A percentile compares a stretch with the other conserved stretches of the same genome.
These are phyloP conservation scores for Haematococcus lacustris DNA, from an alignment of 139 green algal genomes.

Conservation along the genomic window DNA sequence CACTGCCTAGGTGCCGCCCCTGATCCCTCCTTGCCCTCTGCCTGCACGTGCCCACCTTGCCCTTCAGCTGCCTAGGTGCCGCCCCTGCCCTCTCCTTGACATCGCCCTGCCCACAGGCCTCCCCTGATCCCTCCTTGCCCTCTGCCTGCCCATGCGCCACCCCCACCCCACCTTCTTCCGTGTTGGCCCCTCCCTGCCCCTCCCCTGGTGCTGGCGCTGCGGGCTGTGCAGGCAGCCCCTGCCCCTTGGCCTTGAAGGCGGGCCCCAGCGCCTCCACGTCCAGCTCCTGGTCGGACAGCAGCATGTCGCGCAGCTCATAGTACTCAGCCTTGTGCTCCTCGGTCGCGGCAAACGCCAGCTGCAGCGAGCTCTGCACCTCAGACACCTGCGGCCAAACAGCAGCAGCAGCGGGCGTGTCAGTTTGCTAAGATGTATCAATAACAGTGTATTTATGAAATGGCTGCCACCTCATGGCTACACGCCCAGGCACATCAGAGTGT, in stretches of 20 bases:
- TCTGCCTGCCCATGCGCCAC: too few relatives aligned
- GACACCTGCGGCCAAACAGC: conserved; percentile 13
- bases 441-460: too few relatives aligned
- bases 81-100: too few relatives aligned
- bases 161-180: too few relatives aligned
- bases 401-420: neutral
- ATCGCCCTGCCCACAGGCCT: too few relatives aligned
- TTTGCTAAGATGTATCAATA: too few relatives aligned
- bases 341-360: conserved; percentile 44
- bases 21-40: too few relatives aligned
- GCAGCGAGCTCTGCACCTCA: conserved; percentile 35
- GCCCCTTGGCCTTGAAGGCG: conserved; percentile 30
- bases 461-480: too few relatives aligned
- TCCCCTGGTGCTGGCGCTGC: neutral
- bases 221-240: neutral
- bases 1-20: too few relatives aligned
- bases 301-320: conserved; percentile 42
- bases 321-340: conserved; percentile 53
- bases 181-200: neutral
- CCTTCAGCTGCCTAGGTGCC: too few relatives aligned
- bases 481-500: neutral
- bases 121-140: too few relatives aligned
- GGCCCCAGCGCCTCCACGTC: conserved; percentile 28
- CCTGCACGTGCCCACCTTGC: too few relatives aligned
- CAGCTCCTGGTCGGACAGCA: conserved; percentile 30